Base-by-base conservation (phyloP, 106 monocot species). In the Dioscorea zingiberensis region DNA sequence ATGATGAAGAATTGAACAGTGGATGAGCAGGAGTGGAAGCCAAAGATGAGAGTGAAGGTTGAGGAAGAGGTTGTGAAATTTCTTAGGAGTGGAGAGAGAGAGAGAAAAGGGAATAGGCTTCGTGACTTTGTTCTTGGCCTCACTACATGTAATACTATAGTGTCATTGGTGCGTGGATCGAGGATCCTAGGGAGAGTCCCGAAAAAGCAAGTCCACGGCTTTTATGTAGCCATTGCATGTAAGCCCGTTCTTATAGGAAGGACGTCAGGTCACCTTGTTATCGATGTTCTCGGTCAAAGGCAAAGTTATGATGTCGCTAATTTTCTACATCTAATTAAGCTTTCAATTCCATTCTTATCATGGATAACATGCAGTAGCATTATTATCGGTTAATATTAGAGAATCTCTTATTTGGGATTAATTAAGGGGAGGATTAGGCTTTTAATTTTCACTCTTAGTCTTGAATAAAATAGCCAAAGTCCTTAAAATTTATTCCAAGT, bases 131-230 rank as follows among this genome's bases (percentile, higher is more conserved):
- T 85, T 55, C 63, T 85, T 7, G 79, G 76, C 0, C 24, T 87
- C 44, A 72, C 79, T 1, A 56, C 83, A n/a, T 87, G 86, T 73
- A 87, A 87, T 62, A 87, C 86, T 1, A 74, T 87, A 21, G 86
- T 87, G 54, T 82, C 86, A 3, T 61, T 82, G 9, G 24, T 76
- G 0, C n/a, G 32, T 63, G 5, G 86, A 87, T 21, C 13, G 2
- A 65, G 1, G 86, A 76, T 4, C 65, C 38, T 79, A 87, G 58
- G 86, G 86, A 3, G 86, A 87, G 46, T 87, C 0, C 86, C 86
- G 10, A 82, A 87, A 21, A 82, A 87, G 54, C 83, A 83, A 70
- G 86, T 82, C 13, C 38, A n/a, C 83, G n/a, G 79, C 78, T n/a
- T n/a, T 17, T 87, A 87, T 44, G 86, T 82, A 8, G 86, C 86